Evolutionary conservation across 2,329 filamentous ascomycete species (phyloP).

Genomic region (Knoxdaviesia proteae): DNA sequence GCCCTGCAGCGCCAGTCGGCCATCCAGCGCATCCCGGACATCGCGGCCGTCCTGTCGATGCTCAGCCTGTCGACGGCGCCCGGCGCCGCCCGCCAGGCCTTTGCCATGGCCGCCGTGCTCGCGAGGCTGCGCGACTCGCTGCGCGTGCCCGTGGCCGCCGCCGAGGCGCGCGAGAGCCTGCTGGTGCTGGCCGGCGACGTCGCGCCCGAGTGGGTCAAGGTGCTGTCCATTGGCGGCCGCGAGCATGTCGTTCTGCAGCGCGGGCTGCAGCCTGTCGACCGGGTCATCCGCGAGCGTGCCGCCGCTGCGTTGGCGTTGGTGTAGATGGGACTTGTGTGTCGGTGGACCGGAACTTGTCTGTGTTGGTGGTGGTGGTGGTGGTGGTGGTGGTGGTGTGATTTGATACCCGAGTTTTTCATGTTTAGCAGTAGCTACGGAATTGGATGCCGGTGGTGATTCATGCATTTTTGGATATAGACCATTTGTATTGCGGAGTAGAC

Average conservation of each 20-base stretch:
- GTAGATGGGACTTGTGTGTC: too few species aligned
- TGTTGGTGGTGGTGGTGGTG: too few species aligned
- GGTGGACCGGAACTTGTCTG: too few species aligned
- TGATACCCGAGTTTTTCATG: neutral
- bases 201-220: constrained; percentile 32
- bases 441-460: neutral
- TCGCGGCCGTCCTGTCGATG: constrained; percentile 46
- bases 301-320: too few species aligned
- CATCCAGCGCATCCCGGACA: constrained; percentile 45
- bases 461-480: too few species aligned
- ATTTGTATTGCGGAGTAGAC: neutral
- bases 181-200: constrained; percentile 30
- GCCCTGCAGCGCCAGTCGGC: constrained; percentile 40
- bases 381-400: neutral
- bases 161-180: constrained; percentile 29
- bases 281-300: constrained; percentile 15
- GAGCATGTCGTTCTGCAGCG: constrained; percentile 37
- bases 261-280: constrained; percentile 17
- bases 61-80: constrained; percentile 30
- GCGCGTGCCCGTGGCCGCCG: constrained; percentile 28
- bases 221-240: constrained; percentile 28
- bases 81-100: constrained; percentile 37
- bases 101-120: constrained; percentile 40
- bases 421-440: neutral
- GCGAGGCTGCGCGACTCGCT: constrained; percentile 50